These are phyloP conservation scores for Emericellopsis cladophorae DNA, from an alignment of 2,329 filamentous ascomycete genomes.

Conservation along the genomic window DNA sequence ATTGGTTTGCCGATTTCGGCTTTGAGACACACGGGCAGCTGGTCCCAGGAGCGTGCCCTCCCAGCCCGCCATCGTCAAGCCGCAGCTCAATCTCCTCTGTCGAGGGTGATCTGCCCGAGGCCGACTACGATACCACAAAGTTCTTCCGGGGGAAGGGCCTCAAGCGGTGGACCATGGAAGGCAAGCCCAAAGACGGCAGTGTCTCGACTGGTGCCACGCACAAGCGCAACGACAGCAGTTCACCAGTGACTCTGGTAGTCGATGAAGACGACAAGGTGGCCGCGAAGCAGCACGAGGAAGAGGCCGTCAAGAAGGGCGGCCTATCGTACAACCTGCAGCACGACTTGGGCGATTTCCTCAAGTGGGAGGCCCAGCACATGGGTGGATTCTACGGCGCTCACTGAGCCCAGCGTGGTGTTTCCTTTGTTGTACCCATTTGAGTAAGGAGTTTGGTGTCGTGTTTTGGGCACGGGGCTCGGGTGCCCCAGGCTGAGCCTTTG, in stretches of 20 bases:
- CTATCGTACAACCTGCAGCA: conserved; percentile 51
- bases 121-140: conserved; percentile 15
- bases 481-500: no score
- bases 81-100: conserved; percentile 11
- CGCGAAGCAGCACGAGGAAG: background rate
- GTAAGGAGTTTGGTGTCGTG: no score
- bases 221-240: background rate
- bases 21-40: conserved; percentile 30
- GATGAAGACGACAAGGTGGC: background rate
- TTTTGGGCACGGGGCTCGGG: no score
- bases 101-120: background rate
- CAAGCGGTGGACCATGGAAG: conserved; percentile 23
- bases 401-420: background rate
- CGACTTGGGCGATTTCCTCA: conserved; percentile 45
- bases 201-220: conserved; percentile 15
- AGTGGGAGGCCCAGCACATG: conserved; percentile 39
- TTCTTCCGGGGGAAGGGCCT: conserved; percentile 17
- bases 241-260: background rate
- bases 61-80: conserved; percentile 5
- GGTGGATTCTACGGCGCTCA: conserved; percentile 1
- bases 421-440: no score
- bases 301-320: conserved; percentile 12
- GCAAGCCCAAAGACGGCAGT: conserved; percentile 15
- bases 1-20: conserved; percentile 39
- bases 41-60: conserved; percentile 9